Evolutionary conservation across 2,329 filamentous ascomycete genomes (phyloP).

Genomic region (Colletotrichum orbiculare): DNA sequence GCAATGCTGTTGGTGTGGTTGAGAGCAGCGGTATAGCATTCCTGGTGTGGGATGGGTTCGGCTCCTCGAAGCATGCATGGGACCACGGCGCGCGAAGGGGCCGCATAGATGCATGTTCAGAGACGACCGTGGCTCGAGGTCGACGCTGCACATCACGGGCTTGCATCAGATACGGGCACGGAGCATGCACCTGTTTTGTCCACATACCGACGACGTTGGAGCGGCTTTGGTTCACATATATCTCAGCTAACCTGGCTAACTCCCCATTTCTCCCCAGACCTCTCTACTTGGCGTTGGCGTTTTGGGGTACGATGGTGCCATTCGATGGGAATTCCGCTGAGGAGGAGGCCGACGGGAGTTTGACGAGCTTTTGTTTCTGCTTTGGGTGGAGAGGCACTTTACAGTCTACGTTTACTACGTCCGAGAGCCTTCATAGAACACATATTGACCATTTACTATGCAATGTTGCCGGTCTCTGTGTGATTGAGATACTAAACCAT

Average conservation of each 20-base stretch:
- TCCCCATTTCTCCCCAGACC: conserved; percentile 15
- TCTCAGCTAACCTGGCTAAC: conserved; percentile 10
- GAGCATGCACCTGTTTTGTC: not conserved
- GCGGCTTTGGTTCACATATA: conserved; percentile 18
- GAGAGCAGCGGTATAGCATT: conserved; percentile 35
- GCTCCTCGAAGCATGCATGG: conserved; percentile 24
- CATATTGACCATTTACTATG: conserved; percentile 28
- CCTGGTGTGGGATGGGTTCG: conserved; percentile 23
- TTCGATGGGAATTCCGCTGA: conserved; percentile 29
- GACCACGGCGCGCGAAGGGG: conserved; percentile 1
- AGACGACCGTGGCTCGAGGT: conserved; percentile 5
- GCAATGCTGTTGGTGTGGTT: conserved; percentile 15
- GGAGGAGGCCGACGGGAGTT: conserved; percentile 35
- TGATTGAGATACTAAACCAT: conserved; percentile 15
- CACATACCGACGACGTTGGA: conserved; percentile 5
- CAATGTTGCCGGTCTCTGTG: too few species aligned
- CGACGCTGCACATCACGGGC: conserved; percentile 21
- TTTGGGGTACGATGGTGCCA: conserved; percentile 33
- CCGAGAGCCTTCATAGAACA: conserved; percentile 29
- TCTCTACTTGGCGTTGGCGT: conserved; percentile 37
- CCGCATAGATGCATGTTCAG: conserved; percentile 2
- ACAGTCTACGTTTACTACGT: conserved; percentile 26
- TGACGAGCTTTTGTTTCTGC: conserved; percentile 33
- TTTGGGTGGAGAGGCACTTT: conserved; percentile 26
- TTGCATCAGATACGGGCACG: not conserved